Conservation (phyloP, 1,139 yeast genomes). For the Taphrina confusa region DNA sequence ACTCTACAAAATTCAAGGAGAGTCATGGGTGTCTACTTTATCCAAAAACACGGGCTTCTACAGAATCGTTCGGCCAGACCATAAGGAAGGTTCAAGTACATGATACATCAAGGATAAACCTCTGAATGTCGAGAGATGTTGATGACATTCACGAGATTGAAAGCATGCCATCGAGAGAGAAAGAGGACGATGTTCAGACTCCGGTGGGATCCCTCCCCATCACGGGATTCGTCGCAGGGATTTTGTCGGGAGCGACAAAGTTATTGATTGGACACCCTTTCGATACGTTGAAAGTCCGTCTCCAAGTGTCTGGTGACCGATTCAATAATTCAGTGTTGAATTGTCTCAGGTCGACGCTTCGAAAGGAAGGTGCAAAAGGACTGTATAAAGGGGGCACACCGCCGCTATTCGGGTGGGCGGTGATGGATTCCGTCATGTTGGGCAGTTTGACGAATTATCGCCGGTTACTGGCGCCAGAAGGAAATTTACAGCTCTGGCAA, state of each 20-base stretch:
- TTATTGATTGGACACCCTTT: slow-evolving; percentile 92
- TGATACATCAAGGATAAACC: too few relatives aligned
- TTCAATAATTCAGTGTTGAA: slow-evolving; percentile 55
- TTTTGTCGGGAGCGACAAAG: slow-evolving; percentile 81
- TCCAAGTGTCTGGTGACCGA: slow-evolving; percentile 78
- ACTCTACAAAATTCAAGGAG: too few relatives aligned
- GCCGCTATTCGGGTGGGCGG: slow-evolving; percentile 88
- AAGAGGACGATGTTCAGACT: not conserved
- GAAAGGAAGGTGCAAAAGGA: slow-evolving; percentile 62
- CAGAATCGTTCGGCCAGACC: too few relatives aligned
- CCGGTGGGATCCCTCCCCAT: slow-evolving; percentile 21
- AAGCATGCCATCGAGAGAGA: too few relatives aligned
- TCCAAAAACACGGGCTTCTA: too few relatives aligned
- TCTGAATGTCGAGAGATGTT: too few relatives aligned
- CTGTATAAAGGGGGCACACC: slow-evolving; percentile 85
- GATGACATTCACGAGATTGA: too few relatives aligned
- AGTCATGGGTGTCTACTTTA: too few relatives aligned
- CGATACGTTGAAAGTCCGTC: slow-evolving; percentile 82
- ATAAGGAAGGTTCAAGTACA: too few relatives aligned
- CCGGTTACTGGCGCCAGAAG: slow-evolving; percentile 53
- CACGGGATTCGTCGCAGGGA: slow-evolving; percentile 58
- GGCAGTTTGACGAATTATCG: slow-evolving; percentile 82
- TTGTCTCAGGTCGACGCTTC: slow-evolving; percentile 63
- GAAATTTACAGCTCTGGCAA: slow-evolving; percentile 68
- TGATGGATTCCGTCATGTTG: slow-evolving; percentile 76